These are phyloP conservation scores for Pseudoneurospora amorphoporcata DNA, from an alignment of 495 filamentous ascomycete genomes.

Conservation along the genomic window DNA sequence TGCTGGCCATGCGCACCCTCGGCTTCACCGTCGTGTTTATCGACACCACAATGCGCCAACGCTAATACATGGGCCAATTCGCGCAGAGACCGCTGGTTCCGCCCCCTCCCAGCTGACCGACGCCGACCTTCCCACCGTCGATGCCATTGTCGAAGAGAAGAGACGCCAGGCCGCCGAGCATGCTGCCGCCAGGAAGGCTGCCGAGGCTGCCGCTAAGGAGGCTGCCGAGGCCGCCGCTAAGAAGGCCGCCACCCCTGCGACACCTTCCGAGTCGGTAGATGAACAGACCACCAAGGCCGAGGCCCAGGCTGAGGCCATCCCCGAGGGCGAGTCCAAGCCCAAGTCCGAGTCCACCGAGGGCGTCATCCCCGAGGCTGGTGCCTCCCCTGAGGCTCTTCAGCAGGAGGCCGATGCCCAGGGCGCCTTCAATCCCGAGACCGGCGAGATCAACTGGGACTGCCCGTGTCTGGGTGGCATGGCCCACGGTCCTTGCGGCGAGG, in stretches of 20 bases:
- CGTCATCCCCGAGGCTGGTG: slow-evolving; percentile 12
- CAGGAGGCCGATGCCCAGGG: slow-evolving; percentile 76
- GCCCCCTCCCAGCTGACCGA: slow-evolving; percentile 34
- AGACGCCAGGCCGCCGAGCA: slow-evolving; percentile 25
- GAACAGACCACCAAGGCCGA: neutral
- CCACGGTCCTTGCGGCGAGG: slow-evolving; percentile 86
- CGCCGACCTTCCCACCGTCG: slow-evolving; percentile 37
- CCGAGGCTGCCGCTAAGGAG: slow-evolving; percentile 18
- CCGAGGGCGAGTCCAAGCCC: slow-evolving; percentile 1
- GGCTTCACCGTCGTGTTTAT: slow-evolving; percentile 13
- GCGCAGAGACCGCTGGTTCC: slow-evolving; percentile 12
- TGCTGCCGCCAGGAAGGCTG: slow-evolving; percentile 10
- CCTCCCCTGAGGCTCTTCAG: slow-evolving; percentile 51
- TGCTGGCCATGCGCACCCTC: neutral
- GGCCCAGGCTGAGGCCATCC: slow-evolving; percentile 4
- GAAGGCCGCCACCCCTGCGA: slow-evolving; percentile 11
- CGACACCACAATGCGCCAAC: neutral
- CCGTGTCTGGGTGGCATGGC: slow-evolving; percentile 97
- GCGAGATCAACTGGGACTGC: slow-evolving; percentile 99
- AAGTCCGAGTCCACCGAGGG: slow-evolving; percentile 10
- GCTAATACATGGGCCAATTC: neutral
- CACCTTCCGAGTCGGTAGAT: neutral
- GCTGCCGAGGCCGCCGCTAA: slow-evolving; percentile 18
- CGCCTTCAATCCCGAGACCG: slow-evolving; percentile 95
- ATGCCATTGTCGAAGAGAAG: slow-evolving; percentile 42